These are phyloP conservation scores for Tardiomyces blankii DNA, from an alignment of 1,139 yeast species.

Conservation along the genomic window DNA sequence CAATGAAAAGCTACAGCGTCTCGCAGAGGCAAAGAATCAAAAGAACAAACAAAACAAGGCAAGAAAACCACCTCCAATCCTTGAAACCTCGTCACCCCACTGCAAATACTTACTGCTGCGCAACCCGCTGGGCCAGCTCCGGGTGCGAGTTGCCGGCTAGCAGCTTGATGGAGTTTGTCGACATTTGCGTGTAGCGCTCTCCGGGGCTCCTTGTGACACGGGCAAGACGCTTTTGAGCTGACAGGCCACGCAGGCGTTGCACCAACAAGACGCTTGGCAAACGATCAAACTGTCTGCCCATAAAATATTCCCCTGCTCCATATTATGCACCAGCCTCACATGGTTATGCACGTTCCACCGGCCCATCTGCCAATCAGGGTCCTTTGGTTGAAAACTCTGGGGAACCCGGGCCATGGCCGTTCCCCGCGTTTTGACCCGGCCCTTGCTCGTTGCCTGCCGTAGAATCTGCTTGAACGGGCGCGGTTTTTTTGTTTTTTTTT, in stretches of 20 bases:
- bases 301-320: neutral
- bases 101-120: constrained; percentile 31
- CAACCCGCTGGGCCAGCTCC: constrained; percentile 77
- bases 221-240: neutral
- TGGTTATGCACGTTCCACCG: too few species aligned
- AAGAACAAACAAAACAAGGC: too few species aligned
- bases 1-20: too few species aligned
- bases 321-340: neutral
- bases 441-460: too few species aligned
- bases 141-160: constrained; percentile 85
- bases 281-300: neutral
- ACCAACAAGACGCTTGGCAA: neutral
- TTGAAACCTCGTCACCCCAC: neutral
- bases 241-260: neutral
- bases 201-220: neutral
- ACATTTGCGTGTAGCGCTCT: constrained; percentile 6
- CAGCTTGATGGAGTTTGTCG: constrained; percentile 54
- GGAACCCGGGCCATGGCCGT: neutral
- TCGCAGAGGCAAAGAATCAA: too few species aligned
- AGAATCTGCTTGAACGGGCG: too few species aligned
- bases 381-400: neutral
- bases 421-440: neutral
- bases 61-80: too few species aligned
- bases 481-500: too few species aligned
- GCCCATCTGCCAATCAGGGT: neutral